A percentile compares a stretch with the other conserved stretches of the same genome.
Evolutionary conservation across 179 eudicot species (phyloP).

Genomic region (Beta macrorhiza): DNA sequence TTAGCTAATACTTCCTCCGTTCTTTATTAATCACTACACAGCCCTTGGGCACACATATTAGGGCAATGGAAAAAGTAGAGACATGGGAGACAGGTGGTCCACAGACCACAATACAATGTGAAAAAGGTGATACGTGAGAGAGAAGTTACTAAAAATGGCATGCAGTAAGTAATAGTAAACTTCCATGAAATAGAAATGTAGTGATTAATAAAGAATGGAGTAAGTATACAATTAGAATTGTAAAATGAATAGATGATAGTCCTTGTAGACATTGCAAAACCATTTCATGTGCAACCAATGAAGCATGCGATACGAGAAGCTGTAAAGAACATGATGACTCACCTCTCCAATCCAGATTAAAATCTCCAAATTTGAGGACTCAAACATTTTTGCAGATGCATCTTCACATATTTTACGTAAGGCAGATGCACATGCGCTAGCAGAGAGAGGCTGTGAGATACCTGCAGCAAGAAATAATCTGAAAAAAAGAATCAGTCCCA

Average conservation of each 20-base stretch:
- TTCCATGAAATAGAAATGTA: too few species aligned
- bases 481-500: conserved; percentile 41
- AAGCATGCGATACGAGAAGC: conserved; percentile 1
- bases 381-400: conserved; percentile 56
- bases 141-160: too few species aligned
- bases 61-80: too few species aligned
- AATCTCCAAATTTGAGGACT: conserved; percentile 76
- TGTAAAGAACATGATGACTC: conserved; percentile 22
- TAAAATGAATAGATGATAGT: background rate
- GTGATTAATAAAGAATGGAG: background rate
- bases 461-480: conserved; percentile 95
- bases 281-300: conserved; percentile 3
- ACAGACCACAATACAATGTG: too few species aligned
- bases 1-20: too few species aligned
- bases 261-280: background rate
- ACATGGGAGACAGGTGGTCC: too few species aligned
- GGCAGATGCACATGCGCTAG: conserved; percentile 81
- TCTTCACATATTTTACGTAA: conserved; percentile 96
- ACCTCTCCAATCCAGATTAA: conserved; percentile 96
- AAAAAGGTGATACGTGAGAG: too few species aligned
- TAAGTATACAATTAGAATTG: background rate
- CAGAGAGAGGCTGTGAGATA: conserved; percentile 65
- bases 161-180: too few species aligned
- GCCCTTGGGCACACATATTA: too few species aligned
- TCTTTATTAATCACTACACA: too few species aligned